Evolutionary conservation across 2,329 filamentous ascomycete species (phyloP).

Genomic region (Neonectria ditissima): DNA sequence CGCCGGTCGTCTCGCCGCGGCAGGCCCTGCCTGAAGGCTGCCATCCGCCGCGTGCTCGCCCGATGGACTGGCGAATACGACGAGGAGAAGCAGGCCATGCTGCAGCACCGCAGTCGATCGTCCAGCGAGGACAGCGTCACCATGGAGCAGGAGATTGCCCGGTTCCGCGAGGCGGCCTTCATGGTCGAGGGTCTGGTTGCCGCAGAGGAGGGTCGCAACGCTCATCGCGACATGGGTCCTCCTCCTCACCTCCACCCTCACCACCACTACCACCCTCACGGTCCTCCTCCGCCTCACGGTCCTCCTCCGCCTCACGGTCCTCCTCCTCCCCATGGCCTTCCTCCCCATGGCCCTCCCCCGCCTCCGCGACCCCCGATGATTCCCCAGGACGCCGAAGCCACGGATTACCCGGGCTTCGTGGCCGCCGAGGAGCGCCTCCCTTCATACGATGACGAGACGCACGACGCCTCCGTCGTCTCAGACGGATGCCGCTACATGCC

Average conservation of each 20-base stretch:
- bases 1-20: slow-evolving; percentile 44
- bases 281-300: slow-evolving; percentile 20
- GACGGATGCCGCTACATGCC: slow-evolving; percentile 58
- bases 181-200: slow-evolving; percentile 60
- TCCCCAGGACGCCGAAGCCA: slow-evolving; percentile 30
- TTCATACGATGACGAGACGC: slow-evolving; percentile 53
- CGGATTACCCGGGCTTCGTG: slow-evolving; percentile 40
- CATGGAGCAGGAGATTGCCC: slow-evolving; percentile 63
- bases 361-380: slow-evolving; percentile 43
- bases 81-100: slow-evolving; percentile 42
- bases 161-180: slow-evolving; percentile 59
- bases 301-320: slow-evolving; percentile 15
- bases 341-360: slow-evolving; percentile 31
- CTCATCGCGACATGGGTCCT: slow-evolving; percentile 11
- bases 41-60: slow-evolving; percentile 48
- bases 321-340: slow-evolving; percentile 21
- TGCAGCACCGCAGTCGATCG: slow-evolving; percentile 26
- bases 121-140: slow-evolving; percentile 44
- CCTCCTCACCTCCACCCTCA: slow-evolving; percentile 21
- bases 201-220: slow-evolving; percentile 53
- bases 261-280: slow-evolving; percentile 24
- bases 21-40: slow-evolving; percentile 39
- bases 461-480: slow-evolving; percentile 52
- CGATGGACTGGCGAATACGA: slow-evolving; percentile 41
- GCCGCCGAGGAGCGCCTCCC: slow-evolving; percentile 53